A percentile compares a stretch with the other conserved stretches of the same genome.
Conservation (phyloP, 192 early-diverging fungal species). For the Spinellus fusiger region DNA sequence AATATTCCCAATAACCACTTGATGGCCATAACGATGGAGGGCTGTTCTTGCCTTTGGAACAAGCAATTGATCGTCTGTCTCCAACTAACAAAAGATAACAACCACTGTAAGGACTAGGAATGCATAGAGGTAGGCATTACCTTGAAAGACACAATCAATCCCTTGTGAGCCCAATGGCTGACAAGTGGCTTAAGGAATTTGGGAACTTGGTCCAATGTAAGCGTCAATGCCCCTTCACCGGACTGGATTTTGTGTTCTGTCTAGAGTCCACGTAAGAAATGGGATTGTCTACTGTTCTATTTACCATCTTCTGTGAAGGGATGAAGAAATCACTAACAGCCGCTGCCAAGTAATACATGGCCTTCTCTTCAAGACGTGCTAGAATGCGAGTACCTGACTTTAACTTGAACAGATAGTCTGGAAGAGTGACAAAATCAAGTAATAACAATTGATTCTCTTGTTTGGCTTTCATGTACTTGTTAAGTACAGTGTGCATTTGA, state of each 20-base stretch:
- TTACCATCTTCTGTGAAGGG: slow-evolving; percentile 84
- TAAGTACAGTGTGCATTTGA: slow-evolving; percentile 58
- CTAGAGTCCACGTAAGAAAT: slow-evolving; percentile 32
- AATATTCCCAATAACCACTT: slow-evolving; percentile 96
- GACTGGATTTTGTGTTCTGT: slow-evolving; percentile 98
- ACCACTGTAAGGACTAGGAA: background rate
- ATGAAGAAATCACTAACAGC: slow-evolving; percentile 99
- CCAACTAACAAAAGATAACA: slow-evolving; percentile 45
- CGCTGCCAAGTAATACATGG: slow-evolving; percentile 96
- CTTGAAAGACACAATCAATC: slow-evolving; percentile 98
- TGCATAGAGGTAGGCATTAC: slow-evolving; percentile 25
- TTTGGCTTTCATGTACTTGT: slow-evolving; percentile 45
- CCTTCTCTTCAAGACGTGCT: slow-evolving; percentile 54
- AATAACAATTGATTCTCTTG: slow-evolving; percentile 60
- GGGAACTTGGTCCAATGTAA: slow-evolving; percentile 94
- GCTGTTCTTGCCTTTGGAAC: slow-evolving; percentile 75
- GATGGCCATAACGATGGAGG: slow-evolving; percentile 86
- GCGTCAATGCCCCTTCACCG: slow-evolving; percentile 70
- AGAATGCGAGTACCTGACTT: slow-evolving; percentile 67
- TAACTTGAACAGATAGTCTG: slow-evolving; percentile 90
- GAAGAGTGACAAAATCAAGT: slow-evolving; percentile 83
- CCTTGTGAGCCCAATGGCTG: slow-evolving; percentile 81
- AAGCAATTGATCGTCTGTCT: slow-evolving; percentile 83
- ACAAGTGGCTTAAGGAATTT: slow-evolving; percentile 94
- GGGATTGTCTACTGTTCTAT: slow-evolving; percentile 1